Conservation (phyloP, 805 yeast genomes). For the Naumovozyma baii region DNA sequence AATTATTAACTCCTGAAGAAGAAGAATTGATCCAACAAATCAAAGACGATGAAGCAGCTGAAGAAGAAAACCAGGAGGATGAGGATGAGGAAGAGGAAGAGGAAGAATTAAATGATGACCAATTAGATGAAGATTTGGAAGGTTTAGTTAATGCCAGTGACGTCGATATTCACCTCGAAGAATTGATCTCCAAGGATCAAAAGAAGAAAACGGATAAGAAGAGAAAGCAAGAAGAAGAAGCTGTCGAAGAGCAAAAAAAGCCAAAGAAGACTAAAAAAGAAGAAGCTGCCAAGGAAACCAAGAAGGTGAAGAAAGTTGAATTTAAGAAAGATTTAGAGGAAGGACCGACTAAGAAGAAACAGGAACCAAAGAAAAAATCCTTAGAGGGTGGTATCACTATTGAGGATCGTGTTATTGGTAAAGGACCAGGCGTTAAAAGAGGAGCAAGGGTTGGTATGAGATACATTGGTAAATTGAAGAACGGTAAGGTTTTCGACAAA, state of each 20-base stretch:
- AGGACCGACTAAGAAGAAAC: slow-evolving; percentile 63
- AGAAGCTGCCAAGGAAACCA: slow-evolving; percentile 26
- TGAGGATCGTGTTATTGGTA: slow-evolving; percentile 87
- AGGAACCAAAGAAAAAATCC: slow-evolving; percentile 53
- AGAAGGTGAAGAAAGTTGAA: slow-evolving; percentile 66
- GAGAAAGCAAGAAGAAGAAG: slow-evolving; percentile 26
- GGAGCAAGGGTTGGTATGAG: slow-evolving; percentile 92
- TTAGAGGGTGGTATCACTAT: slow-evolving; percentile 86
- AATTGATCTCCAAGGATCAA: slow-evolving; percentile 56
- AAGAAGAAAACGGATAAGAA: slow-evolving; percentile 28
- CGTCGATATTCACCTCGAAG: slow-evolving; percentile 63
- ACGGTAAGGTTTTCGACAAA: slow-evolving; percentile 94
- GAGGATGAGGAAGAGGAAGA: slow-evolving; percentile 41
- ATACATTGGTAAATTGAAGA: slow-evolving; percentile 94
- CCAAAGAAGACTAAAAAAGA: slow-evolving; percentile 20
- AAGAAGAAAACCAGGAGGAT: slow-evolving; percentile 36
- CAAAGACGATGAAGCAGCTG: slow-evolving; percentile 74
- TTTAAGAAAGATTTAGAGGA: slow-evolving; percentile 87
- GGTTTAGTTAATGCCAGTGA: slow-evolving; percentile 62
- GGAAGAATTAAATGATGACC: slow-evolving; percentile 39
- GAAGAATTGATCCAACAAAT: slow-evolving; percentile 41
- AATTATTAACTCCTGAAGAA: slow-evolving; percentile 39
- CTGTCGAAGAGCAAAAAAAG: slow-evolving; percentile 26
- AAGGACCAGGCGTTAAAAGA: slow-evolving; percentile 78
- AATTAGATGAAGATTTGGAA: slow-evolving; percentile 42